Conservation (phyloP, 2,329 filamentous ascomycete genomes). For the Raffaelea ambrosiae region DNA sequence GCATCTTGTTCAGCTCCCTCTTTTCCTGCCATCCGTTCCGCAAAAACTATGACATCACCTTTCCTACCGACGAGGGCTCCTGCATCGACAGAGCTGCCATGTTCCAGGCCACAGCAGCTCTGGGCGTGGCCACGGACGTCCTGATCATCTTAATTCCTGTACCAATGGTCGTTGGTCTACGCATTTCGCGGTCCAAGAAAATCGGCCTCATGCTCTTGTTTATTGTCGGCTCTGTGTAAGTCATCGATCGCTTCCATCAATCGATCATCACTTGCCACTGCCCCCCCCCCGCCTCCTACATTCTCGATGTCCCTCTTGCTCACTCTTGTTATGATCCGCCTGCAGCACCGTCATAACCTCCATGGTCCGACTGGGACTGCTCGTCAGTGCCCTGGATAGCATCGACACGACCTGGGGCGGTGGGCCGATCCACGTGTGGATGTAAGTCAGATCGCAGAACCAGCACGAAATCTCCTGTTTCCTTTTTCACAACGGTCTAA, state of each 20-base stretch:
- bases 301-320: no score
- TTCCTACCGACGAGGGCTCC: not conserved
- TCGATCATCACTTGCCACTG: no score
- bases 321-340: no score
- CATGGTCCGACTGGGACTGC: not conserved
- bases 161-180: not conserved
- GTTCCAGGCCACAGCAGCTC: not conserved
- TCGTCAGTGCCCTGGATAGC: not conserved
- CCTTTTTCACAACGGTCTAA: no score
- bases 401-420: not conserved
- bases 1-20: not conserved
- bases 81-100: not conserved
- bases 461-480: no score
- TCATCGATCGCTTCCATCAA: no score
- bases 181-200: not conserved
- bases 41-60: not conserved
- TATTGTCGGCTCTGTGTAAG: not conserved
- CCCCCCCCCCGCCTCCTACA: no score
- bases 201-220: not conserved
- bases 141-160: not conserved
- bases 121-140: not conserved
- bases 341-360: not conserved
- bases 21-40: not conserved
- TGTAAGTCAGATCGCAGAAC: not conserved
- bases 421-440: not conserved